Base-by-base conservation (phyloP, 2,329 filamentous ascomycete genomes). In the Geosmithia flava region DNA sequence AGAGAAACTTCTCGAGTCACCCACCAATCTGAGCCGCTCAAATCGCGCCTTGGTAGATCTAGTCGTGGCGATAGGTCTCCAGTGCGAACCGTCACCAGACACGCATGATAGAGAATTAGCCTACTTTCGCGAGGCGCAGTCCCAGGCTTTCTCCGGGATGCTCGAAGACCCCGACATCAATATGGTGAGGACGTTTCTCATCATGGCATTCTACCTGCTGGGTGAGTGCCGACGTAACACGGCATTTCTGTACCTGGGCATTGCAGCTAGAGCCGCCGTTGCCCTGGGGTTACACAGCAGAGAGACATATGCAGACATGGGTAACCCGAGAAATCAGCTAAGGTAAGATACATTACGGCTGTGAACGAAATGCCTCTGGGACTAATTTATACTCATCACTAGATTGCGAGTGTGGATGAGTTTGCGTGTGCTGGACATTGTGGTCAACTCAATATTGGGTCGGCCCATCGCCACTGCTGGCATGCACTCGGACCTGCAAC, bases 221-320 rank as follows among this genome's bases (percentile, higher is more conserved):
- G 75, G 74, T 0, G 73, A 74, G 3, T 80, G 76, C 47, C 73
- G 74, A 30, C 66, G 76, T 8, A 80, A 80, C 49, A 68, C 77
- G 0, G 78, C 78, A 0, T 82, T 79, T 47, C 80, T 82, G 74
- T 81, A 81, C 48, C 58, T 82, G 2, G 78, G 78, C 0, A 71
- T 81, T 8, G 78, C 78, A 1, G 67, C 73, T 0, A 71, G 75
- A 47, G 74, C 77, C 1, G 77, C 78, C 0, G 71, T 74, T 3
- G 74, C 76, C 0, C 55, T 82, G 0, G 79, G 78, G 0, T 55
- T 81, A 7, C 76, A 81, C 47, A 61, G 62, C 58, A 47, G 58
- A 48, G 51, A 62, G 54, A 51, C 63, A 50, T 62, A 62, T 27
- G 46, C 54, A 3, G 52, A 56, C 11, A 52, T 57, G 37, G 49